Conservation (phyloP, 78 protist genomes). For the Speleostelium caveatum region DNA sequence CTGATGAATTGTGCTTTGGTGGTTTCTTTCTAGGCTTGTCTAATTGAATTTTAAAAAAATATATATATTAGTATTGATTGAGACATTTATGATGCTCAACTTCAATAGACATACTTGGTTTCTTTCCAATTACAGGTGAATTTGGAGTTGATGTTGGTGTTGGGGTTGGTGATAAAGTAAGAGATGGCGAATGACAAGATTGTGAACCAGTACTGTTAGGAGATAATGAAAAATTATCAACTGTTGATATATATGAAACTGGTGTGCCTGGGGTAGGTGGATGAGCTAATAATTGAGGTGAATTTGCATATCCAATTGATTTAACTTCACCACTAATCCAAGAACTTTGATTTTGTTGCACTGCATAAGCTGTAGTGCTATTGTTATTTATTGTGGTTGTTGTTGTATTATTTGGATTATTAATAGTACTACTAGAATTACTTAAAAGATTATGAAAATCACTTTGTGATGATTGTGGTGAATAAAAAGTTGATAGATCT, state of each 20-base stretch:
- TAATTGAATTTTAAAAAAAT: no score
- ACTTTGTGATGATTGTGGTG: background rate
- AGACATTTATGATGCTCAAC: no score
- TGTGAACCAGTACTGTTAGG: background rate
- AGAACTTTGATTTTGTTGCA: background rate
- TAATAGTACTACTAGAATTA: background rate
- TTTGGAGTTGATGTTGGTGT: background rate
- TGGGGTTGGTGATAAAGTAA: background rate
- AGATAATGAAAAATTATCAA: no score
- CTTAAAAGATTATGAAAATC: no score
- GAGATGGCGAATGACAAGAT: background rate
- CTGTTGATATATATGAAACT: no score
- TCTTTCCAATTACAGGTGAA: background rate
- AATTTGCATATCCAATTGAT: background rate
- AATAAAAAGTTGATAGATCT: background rate
- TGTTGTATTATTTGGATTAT: background rate
- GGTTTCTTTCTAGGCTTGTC: conserved; percentile 39
- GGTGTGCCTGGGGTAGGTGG: background rate
- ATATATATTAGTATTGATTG: no score
- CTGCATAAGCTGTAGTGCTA: background rate
- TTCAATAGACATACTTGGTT: background rate
- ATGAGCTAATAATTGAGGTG: background rate
- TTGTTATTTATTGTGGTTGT: background rate
- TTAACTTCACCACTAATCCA: background rate
- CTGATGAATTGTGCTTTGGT: conserved; percentile 15